Evolutionary conservation across 768 basidiomycete genomes (phyloP).

Genomic region (Porphyrellus cyaneotinctus): DNA sequence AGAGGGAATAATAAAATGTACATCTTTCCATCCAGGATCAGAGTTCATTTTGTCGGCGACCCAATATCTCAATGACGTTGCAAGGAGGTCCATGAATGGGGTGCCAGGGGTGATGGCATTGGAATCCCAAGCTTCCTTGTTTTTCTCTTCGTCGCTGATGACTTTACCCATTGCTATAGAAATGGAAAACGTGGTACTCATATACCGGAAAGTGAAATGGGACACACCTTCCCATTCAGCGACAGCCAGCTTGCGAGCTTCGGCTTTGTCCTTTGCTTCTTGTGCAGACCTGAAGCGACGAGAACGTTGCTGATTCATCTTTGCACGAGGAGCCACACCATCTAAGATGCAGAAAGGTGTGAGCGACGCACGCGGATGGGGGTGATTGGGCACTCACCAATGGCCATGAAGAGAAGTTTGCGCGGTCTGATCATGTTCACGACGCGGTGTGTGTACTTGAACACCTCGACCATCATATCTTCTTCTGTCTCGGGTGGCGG

Average conservation of each 20-base stretch:
- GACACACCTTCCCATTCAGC: slow-evolving; percentile 77
- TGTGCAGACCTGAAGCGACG: slow-evolving; percentile 93
- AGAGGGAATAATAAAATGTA: slow-evolving; percentile 30
- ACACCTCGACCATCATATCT: slow-evolving; percentile 98
- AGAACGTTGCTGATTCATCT: slow-evolving; percentile 99
- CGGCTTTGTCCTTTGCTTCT: slow-evolving; percentile 92
- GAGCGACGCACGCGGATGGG: neutral
- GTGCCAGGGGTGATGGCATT: slow-evolving; percentile 99
- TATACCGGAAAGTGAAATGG: neutral
- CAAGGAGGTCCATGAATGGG: slow-evolving; percentile 94
- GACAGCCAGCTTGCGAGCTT: slow-evolving; percentile 78
- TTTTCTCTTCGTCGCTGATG: slow-evolving; percentile 74
- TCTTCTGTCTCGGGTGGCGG: slow-evolving; percentile 97
- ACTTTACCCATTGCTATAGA: slow-evolving; percentile 86
- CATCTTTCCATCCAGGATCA: slow-evolving; percentile 94
- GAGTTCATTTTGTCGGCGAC: slow-evolving; percentile 91
- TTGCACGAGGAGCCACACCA: slow-evolving; percentile 95
- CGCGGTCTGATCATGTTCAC: slow-evolving; percentile 96
- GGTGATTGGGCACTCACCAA: slow-evolving; percentile 55
- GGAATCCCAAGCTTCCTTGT: slow-evolving; percentile 90
- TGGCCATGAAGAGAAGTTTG: slow-evolving; percentile 96
- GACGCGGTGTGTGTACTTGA: slow-evolving; percentile 93
- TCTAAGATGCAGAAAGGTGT: slow-evolving; percentile 44
- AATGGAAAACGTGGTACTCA: neutral
- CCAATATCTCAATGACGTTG: slow-evolving; percentile 90